phyloP scores from a whole-genome alignment of 2,329 filamentous ascomycete genomes.

The Paecilomyces dactylethromorphus region DNA sequence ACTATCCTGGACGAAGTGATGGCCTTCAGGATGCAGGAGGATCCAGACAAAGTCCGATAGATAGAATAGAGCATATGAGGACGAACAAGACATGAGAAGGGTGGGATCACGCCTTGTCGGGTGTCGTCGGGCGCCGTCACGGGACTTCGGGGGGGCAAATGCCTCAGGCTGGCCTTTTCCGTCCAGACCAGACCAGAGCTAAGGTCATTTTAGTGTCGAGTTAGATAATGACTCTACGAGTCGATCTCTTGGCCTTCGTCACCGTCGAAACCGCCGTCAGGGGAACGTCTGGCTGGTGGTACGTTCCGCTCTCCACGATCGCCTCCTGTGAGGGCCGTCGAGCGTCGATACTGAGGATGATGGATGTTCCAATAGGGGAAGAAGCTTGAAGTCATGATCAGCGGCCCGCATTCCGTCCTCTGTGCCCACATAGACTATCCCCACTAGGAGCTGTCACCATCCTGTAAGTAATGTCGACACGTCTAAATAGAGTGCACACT shows the following conservation, averaged over 20 bases:
- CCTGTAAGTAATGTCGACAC: not conserved
- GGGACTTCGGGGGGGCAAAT: not conserved
- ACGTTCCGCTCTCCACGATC: not conserved
- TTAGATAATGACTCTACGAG: not conserved
- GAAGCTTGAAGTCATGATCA: not conserved
- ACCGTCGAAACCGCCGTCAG: not conserved
- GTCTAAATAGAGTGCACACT: not conserved
- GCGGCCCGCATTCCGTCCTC: not conserved
- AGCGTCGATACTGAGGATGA: not conserved
- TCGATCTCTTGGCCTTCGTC: not conserved
- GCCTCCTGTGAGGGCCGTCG: not conserved
- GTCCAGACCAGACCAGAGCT: not conserved
- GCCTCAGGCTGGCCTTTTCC: not conserved
- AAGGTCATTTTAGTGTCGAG: not conserved
- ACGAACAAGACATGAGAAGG: not conserved
- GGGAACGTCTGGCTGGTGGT: not conserved
- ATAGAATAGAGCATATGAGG: not conserved
- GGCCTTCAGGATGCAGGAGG: not conserved
- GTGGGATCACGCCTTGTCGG: not conserved
- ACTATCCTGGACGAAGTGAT: conserved; percentile 4
- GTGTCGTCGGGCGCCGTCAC: not conserved
- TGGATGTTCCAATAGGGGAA: not conserved
- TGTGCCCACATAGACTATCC: not conserved
- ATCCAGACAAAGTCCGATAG: not conserved
- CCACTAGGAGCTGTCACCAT: not conserved